Percentiles rank a stretch among this genome's conserved stretches.
These are phyloP conservation scores for Guillardia theta DNA, from an alignment of 78 protist genomes.

Conservation along the genomic window DNA sequence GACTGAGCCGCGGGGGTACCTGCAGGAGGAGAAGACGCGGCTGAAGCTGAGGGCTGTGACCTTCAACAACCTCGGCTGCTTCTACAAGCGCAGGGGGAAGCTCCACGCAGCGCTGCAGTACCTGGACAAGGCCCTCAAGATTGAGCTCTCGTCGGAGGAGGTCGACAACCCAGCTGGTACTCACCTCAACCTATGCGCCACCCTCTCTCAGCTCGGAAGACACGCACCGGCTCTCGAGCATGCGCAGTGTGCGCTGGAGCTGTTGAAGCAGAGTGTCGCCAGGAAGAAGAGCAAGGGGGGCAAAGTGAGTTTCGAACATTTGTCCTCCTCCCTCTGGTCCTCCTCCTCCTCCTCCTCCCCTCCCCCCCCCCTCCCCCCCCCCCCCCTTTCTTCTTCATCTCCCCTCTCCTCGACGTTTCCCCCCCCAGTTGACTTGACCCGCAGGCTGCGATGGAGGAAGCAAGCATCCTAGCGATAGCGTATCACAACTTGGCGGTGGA, in stretches of 20 bases:
- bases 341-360: too few species aligned
- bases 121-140: conserved; percentile 39
- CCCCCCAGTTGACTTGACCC: too few species aligned
- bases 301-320: too few species aligned
- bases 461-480: conserved; percentile 40
- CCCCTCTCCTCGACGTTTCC: too few species aligned
- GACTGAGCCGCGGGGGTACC: conserved; percentile 4
- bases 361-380: too few species aligned
- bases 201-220: conserved; percentile 41
- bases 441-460: background rate
- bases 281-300: background rate
- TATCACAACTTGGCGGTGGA: conserved; percentile 47
- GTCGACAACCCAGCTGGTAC: conserved; percentile 51
- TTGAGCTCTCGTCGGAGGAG: background rate
- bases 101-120: conserved; percentile 39
- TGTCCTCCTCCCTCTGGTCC: too few species aligned
- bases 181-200: conserved; percentile 48
- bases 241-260: conserved; percentile 33
- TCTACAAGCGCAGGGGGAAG: conserved; percentile 37
- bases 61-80: conserved; percentile 56
- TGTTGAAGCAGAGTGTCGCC: conserved; percentile 1
- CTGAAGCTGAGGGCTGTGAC: conserved; percentile 43
- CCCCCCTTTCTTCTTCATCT: too few species aligned
- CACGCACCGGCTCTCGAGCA: conserved; percentile 40
- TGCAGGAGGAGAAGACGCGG: background rate